Evolutionary conservation across 352 stramenopile genomes (phyloP).

Genomic region (Ophiocytium majus): DNA sequence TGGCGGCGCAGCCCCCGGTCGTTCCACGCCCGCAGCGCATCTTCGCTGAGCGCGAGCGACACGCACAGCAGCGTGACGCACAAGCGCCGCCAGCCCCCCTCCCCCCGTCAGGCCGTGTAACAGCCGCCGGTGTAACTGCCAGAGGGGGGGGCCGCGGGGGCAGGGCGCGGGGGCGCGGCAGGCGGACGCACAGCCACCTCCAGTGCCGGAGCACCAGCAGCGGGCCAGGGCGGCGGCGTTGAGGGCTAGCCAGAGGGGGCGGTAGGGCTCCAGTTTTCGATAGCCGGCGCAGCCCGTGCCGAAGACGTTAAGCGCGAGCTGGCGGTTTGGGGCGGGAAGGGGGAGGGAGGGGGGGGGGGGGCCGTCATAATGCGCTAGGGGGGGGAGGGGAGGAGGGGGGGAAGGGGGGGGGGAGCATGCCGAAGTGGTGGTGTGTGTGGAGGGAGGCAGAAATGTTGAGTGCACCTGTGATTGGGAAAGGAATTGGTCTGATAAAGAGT

Average conservation of each 20-base stretch:
- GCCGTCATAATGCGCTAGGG: no score
- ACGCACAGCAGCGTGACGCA: background rate
- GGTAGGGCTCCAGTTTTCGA: conserved; percentile 11
- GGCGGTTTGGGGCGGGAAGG: no score
- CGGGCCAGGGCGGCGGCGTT: background rate
- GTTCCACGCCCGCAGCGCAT: background rate
- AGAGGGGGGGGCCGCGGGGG: background rate
- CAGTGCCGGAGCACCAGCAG: conserved; percentile 9
- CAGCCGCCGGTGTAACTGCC: background rate
- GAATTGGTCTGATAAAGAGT: no score
- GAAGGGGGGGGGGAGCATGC: no score
- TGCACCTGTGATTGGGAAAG: no score
- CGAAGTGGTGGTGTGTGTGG: no score
- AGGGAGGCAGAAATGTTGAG: no score
- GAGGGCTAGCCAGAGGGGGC: background rate
- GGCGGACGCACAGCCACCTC: no score
- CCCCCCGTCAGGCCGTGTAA: no score
- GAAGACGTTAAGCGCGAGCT: conserved; percentile 9
- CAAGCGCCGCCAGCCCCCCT: background rate
- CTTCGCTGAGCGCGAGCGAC: background rate
- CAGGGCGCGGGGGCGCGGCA: no score
- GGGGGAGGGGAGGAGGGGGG: no score
- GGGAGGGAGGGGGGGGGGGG: no score
- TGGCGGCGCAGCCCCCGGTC: background rate
- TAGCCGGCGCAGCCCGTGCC: conserved; percentile 17